phyloP scores from a whole-genome alignment of 345 rosid species.

The Fremontodendron californicum region DNA sequence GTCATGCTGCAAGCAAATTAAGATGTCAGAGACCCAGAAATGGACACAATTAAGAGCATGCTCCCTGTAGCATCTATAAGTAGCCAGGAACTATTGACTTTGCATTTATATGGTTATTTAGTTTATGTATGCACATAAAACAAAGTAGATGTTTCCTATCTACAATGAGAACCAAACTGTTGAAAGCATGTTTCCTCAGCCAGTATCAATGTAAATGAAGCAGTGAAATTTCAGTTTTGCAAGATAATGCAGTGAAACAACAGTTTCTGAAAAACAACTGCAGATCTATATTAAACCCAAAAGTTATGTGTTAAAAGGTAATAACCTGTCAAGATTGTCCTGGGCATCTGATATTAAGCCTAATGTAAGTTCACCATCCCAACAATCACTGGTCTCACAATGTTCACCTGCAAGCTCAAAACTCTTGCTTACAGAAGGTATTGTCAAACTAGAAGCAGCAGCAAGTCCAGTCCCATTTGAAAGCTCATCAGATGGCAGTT shows the following conservation, averaged over 20 bases:
- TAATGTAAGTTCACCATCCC: conserved; percentile 13
- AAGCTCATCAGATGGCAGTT: conserved; percentile 27
- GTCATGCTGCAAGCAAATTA: conserved; percentile 39
- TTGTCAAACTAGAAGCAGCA: conserved; percentile 6
- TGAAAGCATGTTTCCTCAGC: not conserved
- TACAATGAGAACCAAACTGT: not conserved
- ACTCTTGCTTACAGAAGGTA: conserved; percentile 8
- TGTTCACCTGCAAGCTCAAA: conserved; percentile 29
- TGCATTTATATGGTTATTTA: not conserved
- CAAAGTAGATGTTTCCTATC: not conserved
- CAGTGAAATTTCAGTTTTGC: not conserved
- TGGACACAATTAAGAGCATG: conserved; percentile 10
- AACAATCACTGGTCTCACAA: conserved; percentile 18
- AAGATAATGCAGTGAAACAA: conserved; percentile 4
- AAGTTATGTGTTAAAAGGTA: conserved; percentile 1
- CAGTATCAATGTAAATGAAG: not conserved
- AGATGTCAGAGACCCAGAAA: conserved; percentile 14
- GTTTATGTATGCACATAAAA: not conserved
- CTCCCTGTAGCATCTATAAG: not conserved
- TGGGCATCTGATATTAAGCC: conserved; percentile 16
- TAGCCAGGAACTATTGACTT: not conserved
- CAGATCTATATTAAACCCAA: not conserved
- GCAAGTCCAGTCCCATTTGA: conserved; percentile 10
- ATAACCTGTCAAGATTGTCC: conserved; percentile 36
- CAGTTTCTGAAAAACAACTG: not conserved